Percentiles rank a stretch among this genome's conserved stretches.
phyloP scores from a whole-genome alignment of 148 eudicot genomes.

The Diospyros lotus region DNA sequence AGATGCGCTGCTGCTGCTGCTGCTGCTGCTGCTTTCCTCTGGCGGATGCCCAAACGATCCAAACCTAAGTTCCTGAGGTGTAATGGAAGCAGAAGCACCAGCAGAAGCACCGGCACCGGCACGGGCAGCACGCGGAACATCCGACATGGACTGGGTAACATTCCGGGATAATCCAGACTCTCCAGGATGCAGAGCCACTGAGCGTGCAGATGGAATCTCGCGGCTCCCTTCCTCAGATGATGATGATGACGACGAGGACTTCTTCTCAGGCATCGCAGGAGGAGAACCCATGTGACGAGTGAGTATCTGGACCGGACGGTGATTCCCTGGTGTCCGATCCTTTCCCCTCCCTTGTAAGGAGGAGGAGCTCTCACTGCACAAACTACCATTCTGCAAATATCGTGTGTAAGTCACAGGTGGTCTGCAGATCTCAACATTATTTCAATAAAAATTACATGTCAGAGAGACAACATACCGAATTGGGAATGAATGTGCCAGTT shows the following conservation, averaged over 20 bases:
- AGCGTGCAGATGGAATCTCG: neutral
- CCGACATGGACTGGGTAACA: conserved; percentile 1
- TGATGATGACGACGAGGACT: neutral
- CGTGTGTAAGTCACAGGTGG: conserved; percentile 8
- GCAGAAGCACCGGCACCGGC: too few species aligned
- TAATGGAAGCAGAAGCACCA: neutral
- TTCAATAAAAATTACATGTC: neutral
- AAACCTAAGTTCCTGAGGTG: conserved; percentile 26
- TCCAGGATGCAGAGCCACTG: conserved; percentile 1
- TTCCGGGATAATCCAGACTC: conserved; percentile 14
- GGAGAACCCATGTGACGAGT: conserved; percentile 8
- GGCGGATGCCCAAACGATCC: conserved; percentile 34
- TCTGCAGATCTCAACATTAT: neutral
- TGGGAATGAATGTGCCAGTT: conserved; percentile 38
- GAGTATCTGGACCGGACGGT: conserved; percentile 12
- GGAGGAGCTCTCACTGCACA: conserved; percentile 24
- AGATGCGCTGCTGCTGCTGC: neutral
- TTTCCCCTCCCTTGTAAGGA: conserved; percentile 21
- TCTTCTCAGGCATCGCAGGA: conserved; percentile 7
- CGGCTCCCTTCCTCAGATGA: conserved; percentile 11
- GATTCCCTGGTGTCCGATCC: conserved; percentile 18
- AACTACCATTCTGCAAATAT: conserved; percentile 28
- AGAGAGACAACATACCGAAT: conserved; percentile 21
- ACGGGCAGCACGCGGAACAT: conserved; percentile 13
- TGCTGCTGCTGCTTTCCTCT: conserved; percentile 1